phyloP scores from a whole-genome alignment of 2,329 filamentous ascomycete species.

The Cucurbitaria berberidis region DNA sequence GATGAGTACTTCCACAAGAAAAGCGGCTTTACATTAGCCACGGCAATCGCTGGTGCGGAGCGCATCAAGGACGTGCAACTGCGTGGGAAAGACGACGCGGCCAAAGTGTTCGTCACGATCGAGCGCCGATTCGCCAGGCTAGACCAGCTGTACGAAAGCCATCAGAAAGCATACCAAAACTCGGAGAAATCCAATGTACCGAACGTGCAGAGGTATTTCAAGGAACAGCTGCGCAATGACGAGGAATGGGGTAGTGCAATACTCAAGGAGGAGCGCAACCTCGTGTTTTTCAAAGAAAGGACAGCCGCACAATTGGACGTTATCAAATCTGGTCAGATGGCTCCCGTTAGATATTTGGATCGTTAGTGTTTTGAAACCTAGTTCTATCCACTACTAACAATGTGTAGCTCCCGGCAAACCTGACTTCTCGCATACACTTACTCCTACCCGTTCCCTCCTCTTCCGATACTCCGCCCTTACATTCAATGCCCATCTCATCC shows the following conservation, averaged over 20 bases:
- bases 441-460: constrained; percentile 72
- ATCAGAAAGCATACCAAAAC: not conserved
- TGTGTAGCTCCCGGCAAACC: constrained; percentile 56
- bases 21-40: constrained; percentile 13
- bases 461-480: constrained; percentile 87
- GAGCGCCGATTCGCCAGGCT: constrained; percentile 57
- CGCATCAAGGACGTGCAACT: constrained; percentile 56
- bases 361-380: constrained; percentile 24
- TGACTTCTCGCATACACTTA: constrained; percentile 65
- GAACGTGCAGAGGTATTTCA: not conserved
- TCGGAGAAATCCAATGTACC: not conserved
- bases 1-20: constrained; percentile 8
- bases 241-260: constrained; percentile 42
- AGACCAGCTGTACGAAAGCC: constrained; percentile 21
- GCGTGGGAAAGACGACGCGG: constrained; percentile 56
- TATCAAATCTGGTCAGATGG: constrained; percentile 33
- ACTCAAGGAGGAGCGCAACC: constrained; percentile 64
- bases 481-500: constrained; percentile 91
- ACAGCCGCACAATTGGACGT: constrained; percentile 47
- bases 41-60: constrained; percentile 46
- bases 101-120: constrained; percentile 66
- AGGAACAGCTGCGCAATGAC: constrained; percentile 10
- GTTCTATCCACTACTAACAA: constrained; percentile 15
- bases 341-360: constrained; percentile 47
- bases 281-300: constrained; percentile 68